A percentile compares a stretch with the other conserved stretches of the same genome.
These are phyloP conservation scores for Lipomyces starkeyi DNA, from an alignment of 805 yeast genomes.

Conservation along the genomic window DNA sequence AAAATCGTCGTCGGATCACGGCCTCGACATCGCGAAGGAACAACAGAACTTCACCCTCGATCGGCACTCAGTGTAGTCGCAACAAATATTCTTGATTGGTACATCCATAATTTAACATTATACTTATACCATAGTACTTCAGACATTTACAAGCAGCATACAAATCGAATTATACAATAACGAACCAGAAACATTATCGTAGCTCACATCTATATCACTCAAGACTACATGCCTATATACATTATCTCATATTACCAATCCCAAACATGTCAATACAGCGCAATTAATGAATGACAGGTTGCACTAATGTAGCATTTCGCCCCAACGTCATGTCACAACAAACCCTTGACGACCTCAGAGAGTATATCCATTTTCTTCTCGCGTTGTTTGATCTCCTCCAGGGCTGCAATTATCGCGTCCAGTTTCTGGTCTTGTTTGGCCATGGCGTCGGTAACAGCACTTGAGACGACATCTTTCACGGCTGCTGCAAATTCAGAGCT, in stretches of 20 bases:
- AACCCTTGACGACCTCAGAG: constrained; percentile 13
- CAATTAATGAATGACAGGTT: neutral
- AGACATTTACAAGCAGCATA: neutral
- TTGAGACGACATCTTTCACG: constrained; percentile 1
- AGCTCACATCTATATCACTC: neutral
- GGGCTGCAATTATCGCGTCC: constrained; percentile 1
- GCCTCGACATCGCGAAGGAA: no score
- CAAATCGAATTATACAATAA: neutral
- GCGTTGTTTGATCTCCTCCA: constrained; percentile 12
- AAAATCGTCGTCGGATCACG: no score
- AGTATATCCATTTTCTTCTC: constrained; percentile 12
- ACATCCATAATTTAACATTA: neutral
- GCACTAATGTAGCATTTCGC: neutral
- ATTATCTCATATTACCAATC: neutral
- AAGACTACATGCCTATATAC: neutral
- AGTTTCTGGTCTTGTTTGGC: constrained; percentile 9
- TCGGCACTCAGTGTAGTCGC: neutral
- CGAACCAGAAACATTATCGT: neutral
- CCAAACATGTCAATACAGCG: neutral
- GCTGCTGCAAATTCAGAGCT: constrained; percentile 2
- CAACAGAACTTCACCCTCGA: no score
- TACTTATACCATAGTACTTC: neutral
- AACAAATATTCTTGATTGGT: neutral
- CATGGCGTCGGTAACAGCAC: constrained; percentile 5
- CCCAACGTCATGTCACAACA: constrained; percentile 5